Percentiles rank a stretch among this genome's conserved stretches.
Conservation (phyloP, 768 basidiomycete species). For the Amanita polypyramis region DNA sequence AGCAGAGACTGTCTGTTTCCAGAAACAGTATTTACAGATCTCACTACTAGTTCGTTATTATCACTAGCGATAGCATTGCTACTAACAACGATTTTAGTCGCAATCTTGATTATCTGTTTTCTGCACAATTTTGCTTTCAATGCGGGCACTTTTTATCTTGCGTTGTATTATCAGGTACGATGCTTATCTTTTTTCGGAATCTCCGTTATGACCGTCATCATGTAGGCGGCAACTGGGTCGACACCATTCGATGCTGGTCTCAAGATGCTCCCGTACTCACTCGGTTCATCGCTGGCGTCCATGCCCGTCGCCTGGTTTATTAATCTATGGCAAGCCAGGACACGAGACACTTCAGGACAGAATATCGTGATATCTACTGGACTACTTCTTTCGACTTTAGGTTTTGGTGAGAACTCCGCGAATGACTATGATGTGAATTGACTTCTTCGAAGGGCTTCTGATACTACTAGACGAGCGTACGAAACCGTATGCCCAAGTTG, state of each 20-base stretch:
- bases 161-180: constrained; percentile 70
- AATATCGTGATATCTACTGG: constrained; percentile 56
- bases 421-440: constrained; percentile 8
- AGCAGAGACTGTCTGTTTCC: constrained; percentile 67
- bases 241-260: constrained; percentile 67
- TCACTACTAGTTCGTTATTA: constrained; percentile 30
- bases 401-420: constrained; percentile 49
- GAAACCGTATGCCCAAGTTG: constrained; percentile 28
- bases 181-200: constrained; percentile 8
- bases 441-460: constrained; percentile 46
- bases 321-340: constrained; percentile 49
- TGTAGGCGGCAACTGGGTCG: constrained; percentile 57
- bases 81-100: constrained; percentile 30
- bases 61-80: neutral
- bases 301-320: constrained; percentile 85
- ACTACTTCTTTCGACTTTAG: constrained; percentile 52
- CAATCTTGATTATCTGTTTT: constrained; percentile 59
- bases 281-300: constrained; percentile 77
- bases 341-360: constrained; percentile 49
- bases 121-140: constrained; percentile 79
- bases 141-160: constrained; percentile 80
- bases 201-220: constrained; percentile 8
- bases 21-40: constrained; percentile 45
- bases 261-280: constrained; percentile 72
- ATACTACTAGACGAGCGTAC: constrained; percentile 49